Evolutionary conservation across 2,329 filamentous ascomycete genomes (phyloP).

Genomic region (Triangularia setosa): DNA sequence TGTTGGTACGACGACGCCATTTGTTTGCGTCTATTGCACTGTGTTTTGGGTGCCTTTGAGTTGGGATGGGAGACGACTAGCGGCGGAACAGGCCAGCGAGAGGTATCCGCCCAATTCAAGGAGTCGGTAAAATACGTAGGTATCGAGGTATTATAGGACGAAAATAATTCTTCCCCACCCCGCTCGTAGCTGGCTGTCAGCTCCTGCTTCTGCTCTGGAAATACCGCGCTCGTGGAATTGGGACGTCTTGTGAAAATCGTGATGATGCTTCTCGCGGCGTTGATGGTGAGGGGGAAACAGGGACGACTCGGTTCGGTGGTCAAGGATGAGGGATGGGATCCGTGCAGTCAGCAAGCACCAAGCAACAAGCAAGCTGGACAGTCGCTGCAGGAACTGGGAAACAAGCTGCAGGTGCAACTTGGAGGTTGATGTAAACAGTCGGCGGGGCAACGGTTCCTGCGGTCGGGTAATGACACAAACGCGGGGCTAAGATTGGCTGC

Average conservation of each 20-base stretch:
- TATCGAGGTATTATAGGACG: neutral
- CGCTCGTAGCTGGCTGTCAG: neutral
- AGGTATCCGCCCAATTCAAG: neutral
- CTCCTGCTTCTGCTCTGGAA: neutral
- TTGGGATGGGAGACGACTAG: neutral
- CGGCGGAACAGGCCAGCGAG: constrained; percentile 5
- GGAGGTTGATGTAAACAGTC: constrained; percentile 28
- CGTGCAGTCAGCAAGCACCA: neutral
- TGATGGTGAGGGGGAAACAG: neutral
- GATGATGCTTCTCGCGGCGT: neutral
- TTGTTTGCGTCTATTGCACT: neutral
- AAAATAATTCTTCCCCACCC: neutral
- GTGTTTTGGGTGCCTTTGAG: neutral
- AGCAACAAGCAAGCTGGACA: neutral
- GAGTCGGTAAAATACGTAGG: neutral
- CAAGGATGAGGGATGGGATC: neutral
- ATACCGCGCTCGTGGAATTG: neutral
- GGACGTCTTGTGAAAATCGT: neutral
- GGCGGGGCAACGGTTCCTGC: constrained; percentile 26
- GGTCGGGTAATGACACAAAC: constrained; percentile 22
- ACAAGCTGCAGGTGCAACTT: constrained; percentile 8
- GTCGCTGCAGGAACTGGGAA: constrained; percentile 6
- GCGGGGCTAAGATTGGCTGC: constrained; percentile 19
- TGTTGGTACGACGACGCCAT: constrained; percentile 51
- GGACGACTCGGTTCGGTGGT: neutral